A percentile compares a stretch with the other conserved stretches of the same genome.
Evolutionary conservation across 2,329 filamentous ascomycete genomes (phyloP).

Genomic region (Cladobotryum protrusum): DNA sequence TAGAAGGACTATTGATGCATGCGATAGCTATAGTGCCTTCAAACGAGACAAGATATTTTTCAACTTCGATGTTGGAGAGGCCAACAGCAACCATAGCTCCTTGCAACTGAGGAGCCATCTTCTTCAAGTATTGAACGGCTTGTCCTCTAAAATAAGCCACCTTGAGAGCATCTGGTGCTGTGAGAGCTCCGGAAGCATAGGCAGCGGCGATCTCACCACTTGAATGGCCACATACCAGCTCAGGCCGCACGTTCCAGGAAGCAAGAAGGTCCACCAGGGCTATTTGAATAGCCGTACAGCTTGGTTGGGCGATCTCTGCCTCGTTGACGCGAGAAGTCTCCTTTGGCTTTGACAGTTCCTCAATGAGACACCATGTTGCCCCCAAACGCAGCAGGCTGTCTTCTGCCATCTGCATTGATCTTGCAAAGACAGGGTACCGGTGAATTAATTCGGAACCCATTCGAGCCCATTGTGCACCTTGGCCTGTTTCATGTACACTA

Average conservation of each 20-base stretch:
- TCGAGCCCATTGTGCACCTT: slow-evolving; percentile 9
- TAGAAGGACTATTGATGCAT: no score
- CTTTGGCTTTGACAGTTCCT: slow-evolving; percentile 6
- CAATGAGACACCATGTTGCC: slow-evolving; percentile 7
- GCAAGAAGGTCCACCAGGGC: slow-evolving; percentile 33
- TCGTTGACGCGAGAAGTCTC: slow-evolving; percentile 9
- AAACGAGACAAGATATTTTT: no score
- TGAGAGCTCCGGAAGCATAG: slow-evolving; percentile 21
- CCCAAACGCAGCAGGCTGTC: slow-evolving; percentile 7
- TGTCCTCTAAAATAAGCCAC: slow-evolving; percentile 13
- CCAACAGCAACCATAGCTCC: slow-evolving; percentile 10
- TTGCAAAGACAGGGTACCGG: slow-evolving; percentile 4
- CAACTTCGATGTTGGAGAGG: not conserved
- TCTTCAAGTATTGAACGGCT: slow-evolving; percentile 3
- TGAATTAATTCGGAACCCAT: slow-evolving; percentile 8
- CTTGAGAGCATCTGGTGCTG: slow-evolving; percentile 21
- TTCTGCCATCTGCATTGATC: slow-evolving; percentile 1
- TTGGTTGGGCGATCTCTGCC: slow-evolving; percentile 8
- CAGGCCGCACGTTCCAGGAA: slow-evolving; percentile 23
- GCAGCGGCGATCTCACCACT: slow-evolving; percentile 36
- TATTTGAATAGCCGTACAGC: slow-evolving; percentile 37
- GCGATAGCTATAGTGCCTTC: no score
- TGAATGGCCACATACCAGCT: slow-evolving; percentile 31
- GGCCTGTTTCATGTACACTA: slow-evolving; percentile 5
- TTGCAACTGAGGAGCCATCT: not conserved